Conservation (phyloP, 768 basidiomycete genomes). For the Dacryopinax spathularia region DNA sequence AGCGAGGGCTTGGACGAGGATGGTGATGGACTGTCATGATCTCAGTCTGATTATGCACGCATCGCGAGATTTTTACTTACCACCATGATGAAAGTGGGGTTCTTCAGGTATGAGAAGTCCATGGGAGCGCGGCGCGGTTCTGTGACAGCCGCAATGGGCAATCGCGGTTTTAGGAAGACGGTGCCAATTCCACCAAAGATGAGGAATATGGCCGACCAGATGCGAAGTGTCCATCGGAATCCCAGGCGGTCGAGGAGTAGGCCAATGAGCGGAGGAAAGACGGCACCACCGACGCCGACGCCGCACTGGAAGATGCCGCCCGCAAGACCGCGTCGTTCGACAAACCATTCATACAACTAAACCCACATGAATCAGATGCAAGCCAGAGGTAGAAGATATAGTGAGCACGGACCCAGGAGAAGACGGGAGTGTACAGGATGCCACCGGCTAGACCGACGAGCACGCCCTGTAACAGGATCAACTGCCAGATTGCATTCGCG, state of each 20-base stretch:
- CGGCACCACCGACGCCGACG: background rate
- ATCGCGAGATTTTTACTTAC: background rate
- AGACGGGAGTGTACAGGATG: background rate
- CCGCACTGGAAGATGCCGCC: background rate
- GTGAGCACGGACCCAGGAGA: background rate
- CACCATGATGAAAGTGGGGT: background rate
- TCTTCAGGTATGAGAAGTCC: slow-evolving; percentile 3
- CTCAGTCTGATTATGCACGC: background rate
- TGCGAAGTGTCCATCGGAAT: slow-evolving; percentile 6
- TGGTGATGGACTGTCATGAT: background rate
- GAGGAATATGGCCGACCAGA: slow-evolving; percentile 1
- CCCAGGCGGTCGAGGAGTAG: slow-evolving; percentile 1
- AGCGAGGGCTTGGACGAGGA: background rate
- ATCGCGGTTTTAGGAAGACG: slow-evolving; percentile 1
- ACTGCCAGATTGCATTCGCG: background rate
- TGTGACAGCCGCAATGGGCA: background rate
- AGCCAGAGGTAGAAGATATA: background rate
- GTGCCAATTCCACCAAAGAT: background rate
- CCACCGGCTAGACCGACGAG: slow-evolving; percentile 1
- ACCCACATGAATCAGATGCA: background rate
- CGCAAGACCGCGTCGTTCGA: background rate
- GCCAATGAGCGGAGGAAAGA: background rate
- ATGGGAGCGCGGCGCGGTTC: background rate
- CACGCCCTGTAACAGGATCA: slow-evolving; percentile 7
- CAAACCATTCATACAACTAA: slow-evolving; percentile 1